Evolutionary conservation across 2,329 filamentous ascomycete genomes (phyloP).

Genomic region (Metarhizium humberi): DNA sequence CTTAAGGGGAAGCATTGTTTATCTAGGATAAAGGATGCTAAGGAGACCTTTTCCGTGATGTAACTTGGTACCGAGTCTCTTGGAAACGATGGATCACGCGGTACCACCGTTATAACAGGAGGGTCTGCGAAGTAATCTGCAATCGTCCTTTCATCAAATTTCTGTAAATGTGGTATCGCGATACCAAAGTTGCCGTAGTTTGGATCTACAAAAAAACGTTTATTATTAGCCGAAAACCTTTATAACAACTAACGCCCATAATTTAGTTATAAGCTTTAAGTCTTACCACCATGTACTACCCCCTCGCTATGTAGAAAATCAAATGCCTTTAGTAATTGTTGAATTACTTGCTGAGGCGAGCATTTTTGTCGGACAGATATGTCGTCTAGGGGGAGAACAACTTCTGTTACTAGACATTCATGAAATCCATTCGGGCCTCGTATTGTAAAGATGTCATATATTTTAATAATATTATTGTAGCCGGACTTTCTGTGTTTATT

Average conservation of each 20-base stretch:
- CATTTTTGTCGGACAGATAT: neutral
- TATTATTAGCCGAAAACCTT: neutral
- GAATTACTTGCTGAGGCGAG: neutral
- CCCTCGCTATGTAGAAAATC: no score
- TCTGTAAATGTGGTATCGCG: neutral
- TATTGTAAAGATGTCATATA: neutral
- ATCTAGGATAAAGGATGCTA: no score
- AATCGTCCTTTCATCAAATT: no score
- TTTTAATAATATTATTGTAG: neutral
- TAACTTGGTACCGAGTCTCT: no score
- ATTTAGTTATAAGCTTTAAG: neutral
- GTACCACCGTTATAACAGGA: no score
- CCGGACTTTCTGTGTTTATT: neutral
- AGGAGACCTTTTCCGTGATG: no score
- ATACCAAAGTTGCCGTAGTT: constrained; percentile 1
- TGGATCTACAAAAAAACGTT: neutral
- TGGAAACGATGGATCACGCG: no score
- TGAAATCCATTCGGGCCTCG: neutral
- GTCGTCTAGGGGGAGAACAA: neutral
- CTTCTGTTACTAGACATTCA: neutral
- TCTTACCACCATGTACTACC: neutral
- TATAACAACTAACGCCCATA: neutral
- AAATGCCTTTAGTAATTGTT: neutral
- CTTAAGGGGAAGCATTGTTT: no score
- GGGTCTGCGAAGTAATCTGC: no score